These are phyloP conservation scores for Spinacia oleracea DNA, from an alignment of 179 eudicot genomes.

Conservation along the genomic window DNA sequence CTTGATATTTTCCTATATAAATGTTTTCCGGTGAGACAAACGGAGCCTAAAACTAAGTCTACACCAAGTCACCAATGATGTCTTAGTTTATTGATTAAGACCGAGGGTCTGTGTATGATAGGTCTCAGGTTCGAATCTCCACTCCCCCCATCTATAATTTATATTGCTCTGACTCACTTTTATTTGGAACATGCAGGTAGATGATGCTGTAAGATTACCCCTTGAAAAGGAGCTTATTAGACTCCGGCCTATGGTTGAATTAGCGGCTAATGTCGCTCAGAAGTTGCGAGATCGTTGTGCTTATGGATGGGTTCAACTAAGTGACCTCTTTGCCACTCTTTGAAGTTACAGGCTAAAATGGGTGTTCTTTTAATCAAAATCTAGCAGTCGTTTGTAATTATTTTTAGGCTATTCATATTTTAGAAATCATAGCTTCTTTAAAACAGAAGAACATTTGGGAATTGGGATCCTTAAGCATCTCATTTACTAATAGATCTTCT, in stretches of 20 bases:
- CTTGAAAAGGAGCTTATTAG: slow-evolving; percentile 68
- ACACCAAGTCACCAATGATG: no score
- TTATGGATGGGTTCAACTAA: slow-evolving; percentile 90
- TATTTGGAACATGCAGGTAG: slow-evolving; percentile 51
- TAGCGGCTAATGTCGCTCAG: slow-evolving; percentile 55
- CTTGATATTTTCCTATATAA: no score
- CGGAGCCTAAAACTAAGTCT: neutral
- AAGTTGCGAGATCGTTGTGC: slow-evolving; percentile 77
- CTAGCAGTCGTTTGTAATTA: neutral
- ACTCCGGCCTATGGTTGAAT: slow-evolving; percentile 58
- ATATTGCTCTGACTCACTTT: no score
- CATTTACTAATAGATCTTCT: no score
- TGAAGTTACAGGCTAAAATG: slow-evolving; percentile 8
- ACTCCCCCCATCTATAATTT: no score
- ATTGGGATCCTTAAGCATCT: no score
- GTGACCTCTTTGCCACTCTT: slow-evolving; percentile 42
- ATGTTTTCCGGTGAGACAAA: no score
- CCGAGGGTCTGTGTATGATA: no score
- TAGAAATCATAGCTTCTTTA: no score
- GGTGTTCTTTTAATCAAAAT: neutral
- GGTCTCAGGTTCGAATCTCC: no score
- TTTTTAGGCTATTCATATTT: neutral
- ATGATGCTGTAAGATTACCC: slow-evolving; percentile 44
- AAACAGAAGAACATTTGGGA: no score
- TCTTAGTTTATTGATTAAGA: no score